Conservation (phyloP, 2,329 filamentous ascomycete genomes). For the Neoascochyta sp. region DNA sequence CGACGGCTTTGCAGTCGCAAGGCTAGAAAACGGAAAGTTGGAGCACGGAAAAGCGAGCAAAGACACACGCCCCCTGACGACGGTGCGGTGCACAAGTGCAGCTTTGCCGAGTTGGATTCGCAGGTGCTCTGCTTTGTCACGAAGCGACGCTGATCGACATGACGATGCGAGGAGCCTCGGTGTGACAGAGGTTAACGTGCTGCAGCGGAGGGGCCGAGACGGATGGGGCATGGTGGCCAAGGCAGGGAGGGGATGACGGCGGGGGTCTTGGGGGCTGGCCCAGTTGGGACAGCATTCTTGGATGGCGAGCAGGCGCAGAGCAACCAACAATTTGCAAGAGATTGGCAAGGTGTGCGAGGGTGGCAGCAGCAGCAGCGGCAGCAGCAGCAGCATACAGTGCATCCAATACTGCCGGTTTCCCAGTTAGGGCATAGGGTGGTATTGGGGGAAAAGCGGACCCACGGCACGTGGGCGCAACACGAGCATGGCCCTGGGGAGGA, state of each 20-base stretch:
- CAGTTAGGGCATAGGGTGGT: conserved; percentile 7
- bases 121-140: too few relatives aligned
- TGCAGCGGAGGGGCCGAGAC: conserved; percentile 1
- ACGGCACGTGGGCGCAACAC: conserved; percentile 7
- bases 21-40: too few relatives aligned
- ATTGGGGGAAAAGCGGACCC: conserved; percentile 11
- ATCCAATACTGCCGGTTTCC: conserved; percentile 12
- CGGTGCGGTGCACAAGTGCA: too few relatives aligned
- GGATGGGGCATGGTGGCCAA: conserved; percentile 2
- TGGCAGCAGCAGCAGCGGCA: conserved; percentile 1
- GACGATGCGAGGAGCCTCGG: conserved; percentile 2
- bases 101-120: too few relatives aligned
- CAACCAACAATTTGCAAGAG: not conserved
- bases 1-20: too few relatives aligned
- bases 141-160: conserved; percentile 4
- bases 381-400: conserved; percentile 8
- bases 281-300: conserved; percentile 1
- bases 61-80: too few relatives aligned
- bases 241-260: conserved; percentile 1
- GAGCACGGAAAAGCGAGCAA: too few relatives aligned
- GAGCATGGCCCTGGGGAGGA: conserved; percentile 3
- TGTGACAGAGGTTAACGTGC: conserved; percentile 1
- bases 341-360: not conserved
- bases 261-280: not conserved
- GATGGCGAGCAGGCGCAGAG: too few relatives aligned